Base-by-base conservation (phyloP, 129 eudicot species). In the Chrysanthemum lavandulifolium region DNA sequence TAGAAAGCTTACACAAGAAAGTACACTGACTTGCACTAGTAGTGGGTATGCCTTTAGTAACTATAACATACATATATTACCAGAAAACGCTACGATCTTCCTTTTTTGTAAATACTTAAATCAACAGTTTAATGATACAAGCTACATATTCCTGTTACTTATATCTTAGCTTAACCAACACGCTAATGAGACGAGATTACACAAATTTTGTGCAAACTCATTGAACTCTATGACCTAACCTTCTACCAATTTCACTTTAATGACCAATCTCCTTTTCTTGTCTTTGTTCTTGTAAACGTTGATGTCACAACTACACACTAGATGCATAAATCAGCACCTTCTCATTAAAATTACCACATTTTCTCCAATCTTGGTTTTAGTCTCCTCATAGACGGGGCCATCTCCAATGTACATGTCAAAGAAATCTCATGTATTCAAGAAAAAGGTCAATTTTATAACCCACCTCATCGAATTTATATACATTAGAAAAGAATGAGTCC, bases 361-460 rank as follows among this genome's bases (percentile, higher is more conserved):
- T 74, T 84, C 88, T 29, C 98, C 96, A 3, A 94, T 94, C 74
- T 90, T 91, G 58, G 87, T 87, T 84, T 90, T 94, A 10, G 97
- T 86, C 75, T 83, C 85, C 75, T 90, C 91, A 2, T 86, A 94
- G 4, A 88, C 84, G 3, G 98, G 98, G 16, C 79, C 75, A 21
- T 94, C 96, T 55, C 98, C 98, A n/a, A 94, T 84, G 86, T 94
- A 90, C 98, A 94, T 90, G 85, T 90, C 98, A 74, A 94, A 94
- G 81, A 94, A 90, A 15, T 97, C 98, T 81, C 96, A 97, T 94
- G 88, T 9, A 79, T 49, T n/a, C 11, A 73, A 48, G 13, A 52
- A 75, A 18, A 55, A 19, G 36, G 36, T 31, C 58, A 57, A 49
- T 10, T 36, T 6, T 23, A 50, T 51, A 6, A 65, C 5, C 16